A percentile compares a stretch with the other conserved stretches of the same genome.
phyloP scores from a whole-genome alignment of 164 flowering plant species.

The Tinospora cordifolia region DNA sequence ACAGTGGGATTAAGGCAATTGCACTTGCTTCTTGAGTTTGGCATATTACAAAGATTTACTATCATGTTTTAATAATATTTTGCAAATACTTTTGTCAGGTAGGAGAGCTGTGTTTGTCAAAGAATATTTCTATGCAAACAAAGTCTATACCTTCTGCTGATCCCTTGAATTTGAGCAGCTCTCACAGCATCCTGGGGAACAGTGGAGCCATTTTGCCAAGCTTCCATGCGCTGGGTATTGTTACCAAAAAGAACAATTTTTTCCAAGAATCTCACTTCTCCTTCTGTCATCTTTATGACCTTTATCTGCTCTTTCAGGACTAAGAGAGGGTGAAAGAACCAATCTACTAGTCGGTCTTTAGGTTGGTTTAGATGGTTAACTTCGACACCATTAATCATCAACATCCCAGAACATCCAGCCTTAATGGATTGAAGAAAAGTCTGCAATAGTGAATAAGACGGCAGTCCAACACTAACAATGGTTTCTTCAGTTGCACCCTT shows the following conservation, averaged over 20 bases:
- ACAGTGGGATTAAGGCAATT: no score
- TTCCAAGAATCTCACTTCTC: slow-evolving; percentile 57
- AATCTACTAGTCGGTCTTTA: slow-evolving; percentile 68
- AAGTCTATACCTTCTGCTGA: slow-evolving; percentile 65
- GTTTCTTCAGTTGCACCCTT: slow-evolving; percentile 36
- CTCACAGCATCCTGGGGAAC: slow-evolving; percentile 56
- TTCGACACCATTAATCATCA: slow-evolving; percentile 55
- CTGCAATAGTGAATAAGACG: slow-evolving; percentile 50
- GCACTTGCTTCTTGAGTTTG: not conserved
- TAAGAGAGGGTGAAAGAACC: slow-evolving; percentile 81
- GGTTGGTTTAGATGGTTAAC: slow-evolving; percentile 67
- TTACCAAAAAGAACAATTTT: slow-evolving; percentile 51
- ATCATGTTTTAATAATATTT: not conserved
- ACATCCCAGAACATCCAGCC: slow-evolving; percentile 53
- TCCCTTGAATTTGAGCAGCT: slow-evolving; percentile 83
- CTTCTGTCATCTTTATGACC: slow-evolving; percentile 42
- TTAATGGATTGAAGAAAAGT: slow-evolving; percentile 54
- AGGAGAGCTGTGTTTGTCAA: not conserved
- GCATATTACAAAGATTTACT: not conserved
- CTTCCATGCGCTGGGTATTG: slow-evolving; percentile 38
- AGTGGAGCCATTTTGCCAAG: slow-evolving; percentile 59
- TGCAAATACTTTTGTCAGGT: not conserved
- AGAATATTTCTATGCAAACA: not conserved
- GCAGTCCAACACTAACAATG: slow-evolving; percentile 55
- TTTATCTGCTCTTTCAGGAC: slow-evolving; percentile 74